phyloP scores from a whole-genome alignment of 179 eudicot species.

The Silene vulgaris region DNA sequence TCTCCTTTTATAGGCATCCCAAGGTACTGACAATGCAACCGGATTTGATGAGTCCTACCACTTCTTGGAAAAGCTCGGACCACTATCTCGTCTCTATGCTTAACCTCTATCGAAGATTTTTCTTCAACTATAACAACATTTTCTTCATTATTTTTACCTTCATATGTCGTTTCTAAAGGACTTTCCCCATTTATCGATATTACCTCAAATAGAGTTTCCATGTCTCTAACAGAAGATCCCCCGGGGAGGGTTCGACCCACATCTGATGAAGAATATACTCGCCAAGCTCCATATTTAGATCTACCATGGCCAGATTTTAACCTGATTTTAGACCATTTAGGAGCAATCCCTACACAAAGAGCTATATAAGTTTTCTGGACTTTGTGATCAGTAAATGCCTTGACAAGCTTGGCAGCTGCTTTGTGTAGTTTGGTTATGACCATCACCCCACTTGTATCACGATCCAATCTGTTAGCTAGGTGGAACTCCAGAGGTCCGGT shows the following conservation, averaged over 20 bases:
- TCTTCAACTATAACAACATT: slow-evolving; percentile 48
- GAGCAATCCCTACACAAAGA: slow-evolving; percentile 57
- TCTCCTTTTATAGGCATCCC: slow-evolving; percentile 85
- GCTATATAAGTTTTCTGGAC: slow-evolving; percentile 81
- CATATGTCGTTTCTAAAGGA: slow-evolving; percentile 25
- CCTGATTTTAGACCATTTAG: slow-evolving; percentile 55
- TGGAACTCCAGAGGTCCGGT: slow-evolving; percentile 53
- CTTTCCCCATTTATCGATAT: slow-evolving; percentile 52
- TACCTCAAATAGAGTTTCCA: slow-evolving; percentile 75
- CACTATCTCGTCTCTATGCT: slow-evolving; percentile 51
- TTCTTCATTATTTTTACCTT: slow-evolving; percentile 25
- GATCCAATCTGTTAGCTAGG: slow-evolving; percentile 89
- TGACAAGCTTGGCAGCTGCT: slow-evolving; percentile 83
- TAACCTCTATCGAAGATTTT: slow-evolving; percentile 35
- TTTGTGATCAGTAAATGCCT: slow-evolving; percentile 90
- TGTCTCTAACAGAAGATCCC: slow-evolving; percentile 70
- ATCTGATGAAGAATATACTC: slow-evolving; percentile 79
- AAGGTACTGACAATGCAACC: slow-evolving; percentile 92
- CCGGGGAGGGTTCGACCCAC: slow-evolving; percentile 72
- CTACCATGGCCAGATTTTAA: slow-evolving; percentile 91
- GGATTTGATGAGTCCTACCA: slow-evolving; percentile 96
- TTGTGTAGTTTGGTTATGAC: slow-evolving; percentile 81
- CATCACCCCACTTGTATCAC: slow-evolving; percentile 92
- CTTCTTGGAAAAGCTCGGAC: slow-evolving; percentile 82
- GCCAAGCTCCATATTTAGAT: slow-evolving; percentile 90